Evolutionary conservation across 352 stramenopile species (phyloP), one percentile per base, ranked within the genome.

Genomic region (Phytophthora pisi): DNA sequence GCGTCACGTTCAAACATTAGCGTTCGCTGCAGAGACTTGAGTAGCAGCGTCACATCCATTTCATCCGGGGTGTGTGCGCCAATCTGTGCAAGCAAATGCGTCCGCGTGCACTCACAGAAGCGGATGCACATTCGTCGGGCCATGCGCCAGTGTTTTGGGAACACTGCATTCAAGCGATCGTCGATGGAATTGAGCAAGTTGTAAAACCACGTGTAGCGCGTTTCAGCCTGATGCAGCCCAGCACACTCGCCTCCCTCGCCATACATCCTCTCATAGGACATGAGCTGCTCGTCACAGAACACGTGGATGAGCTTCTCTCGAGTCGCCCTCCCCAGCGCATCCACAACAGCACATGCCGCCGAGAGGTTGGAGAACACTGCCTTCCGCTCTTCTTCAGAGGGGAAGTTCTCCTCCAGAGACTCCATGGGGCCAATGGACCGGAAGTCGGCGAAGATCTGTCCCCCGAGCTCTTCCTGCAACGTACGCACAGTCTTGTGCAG

Each of bases 61-160:
- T 93, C 82, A 10, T 95, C 88, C 0, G 85, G 81, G 9, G 90
- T 82, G 31, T 88, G 74, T 7, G 68, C 75, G 3, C 83, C 79
- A 24, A 96, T 84, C 58, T 94, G 79, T 8, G 75, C 64, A 24
- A 94, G 77, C 34, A 93, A 74, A 74, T 96, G 75, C 31, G 70
- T 74, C 8, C 91, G 79, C 15, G 94, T 98, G 31, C 77, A 64
- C 40, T 97, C 88, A 52, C 97, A 93, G 72, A 99, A 99, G 42
- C 79, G 78, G 51, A 98, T 86, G 49, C 95, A 97, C 53, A 99
- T 81, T 30, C 91, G 87, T 13, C 97, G 88, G 34, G 97, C 87
- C 57, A 99, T 89, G 65, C 96, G 93, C 98, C 98, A 99, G 69
- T 98, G 88, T 46, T 84, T 82, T 1, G 98, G 98, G 67, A 99